A percentile compares a stretch with the other conserved stretches of the same genome.
Conservation (phyloP, 257 asterid genomes). For the Rubia yunnanensis region DNA sequence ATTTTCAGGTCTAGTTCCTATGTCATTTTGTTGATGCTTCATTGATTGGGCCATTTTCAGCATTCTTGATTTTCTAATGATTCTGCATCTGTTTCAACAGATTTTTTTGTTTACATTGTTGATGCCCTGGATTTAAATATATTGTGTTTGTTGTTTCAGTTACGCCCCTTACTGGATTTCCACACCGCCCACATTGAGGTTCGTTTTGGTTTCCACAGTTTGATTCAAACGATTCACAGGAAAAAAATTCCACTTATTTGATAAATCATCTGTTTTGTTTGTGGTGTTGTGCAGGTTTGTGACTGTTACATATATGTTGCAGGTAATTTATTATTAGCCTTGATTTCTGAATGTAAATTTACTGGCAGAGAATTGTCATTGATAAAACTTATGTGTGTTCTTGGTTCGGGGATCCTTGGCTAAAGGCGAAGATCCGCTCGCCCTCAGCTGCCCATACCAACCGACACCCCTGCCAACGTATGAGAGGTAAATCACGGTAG, state of each 20-base stretch:
- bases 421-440: too few relatives aligned
- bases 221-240: neutral
- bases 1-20: slow-evolving; percentile 47
- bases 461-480: too few relatives aligned
- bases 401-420: slow-evolving; percentile 62
- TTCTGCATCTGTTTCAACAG: too few relatives aligned
- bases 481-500: too few relatives aligned
- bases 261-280: neutral
- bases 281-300: slow-evolving; percentile 51
- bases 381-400: slow-evolving; percentile 3
- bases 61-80: neutral
- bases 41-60: neutral
- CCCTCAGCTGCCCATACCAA: too few relatives aligned
- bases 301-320: slow-evolving; percentile 80
- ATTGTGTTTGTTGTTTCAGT: slow-evolving; percentile 35
- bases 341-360: too few relatives aligned
- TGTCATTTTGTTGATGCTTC: neutral
- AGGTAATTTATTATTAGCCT: slow-evolving; percentile 24
- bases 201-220: slow-evolving; percentile 5
- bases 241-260: neutral
- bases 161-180: slow-evolving; percentile 90
- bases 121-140: too few relatives aligned
- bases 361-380: neutral
- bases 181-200: slow-evolving; percentile 99
- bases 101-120: too few relatives aligned